Evolutionary conservation across 768 basidiomycete genomes (phyloP), one percentile per base, ranked within the genome.

Genomic region (Pulveroboletus sp.): DNA sequence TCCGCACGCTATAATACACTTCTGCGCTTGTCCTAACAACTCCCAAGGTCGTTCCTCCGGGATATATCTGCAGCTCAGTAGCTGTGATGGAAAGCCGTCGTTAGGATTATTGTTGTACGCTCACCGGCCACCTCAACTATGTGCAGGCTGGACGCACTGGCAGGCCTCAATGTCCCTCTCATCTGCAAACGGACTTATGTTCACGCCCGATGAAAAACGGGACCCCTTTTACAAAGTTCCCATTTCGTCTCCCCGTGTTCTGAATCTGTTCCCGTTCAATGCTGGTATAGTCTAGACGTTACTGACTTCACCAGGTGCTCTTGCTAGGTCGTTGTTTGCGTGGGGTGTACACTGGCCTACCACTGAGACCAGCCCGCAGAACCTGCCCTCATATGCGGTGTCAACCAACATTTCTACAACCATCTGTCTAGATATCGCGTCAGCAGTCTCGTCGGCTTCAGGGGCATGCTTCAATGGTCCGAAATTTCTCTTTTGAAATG

Each of bases 401-500:
- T 36, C 48, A 12, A 6, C 34, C 29, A 34, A 58, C 36, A 41
- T 44, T 31, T 47, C 56, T 37, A 43, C 40, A 14, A 56, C n/a
- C n/a, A n/a, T 58, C 23, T 58, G 62, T 29, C 29, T 45, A 14
- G 51, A 62, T 35, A 61, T 63, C 47, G 62, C 59, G 31, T 58
- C 52, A 37, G 50, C 53, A 1, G 54, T 56, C 29, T 63, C 62
- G 10, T 42, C 45, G 0, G 48, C 50, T 37, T 61, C 61, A 32
- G 62, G 46, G 51, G 53, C 63, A 26, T 62, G 53, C 45, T 63
- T 61, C 45, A 45, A 55, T 44, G 61, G 61, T 63, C 43, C 17
- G 45, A 45, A 14, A 10, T 24, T 34, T 38, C 24, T 31, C 9
- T 23, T 24, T n/a, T 16, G 35, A 19, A 23, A 7, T 41, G 36